These are phyloP conservation scores for Colletotrichum sp. DNA, from an alignment of 2,329 filamentous ascomycete genomes.

Conservation along the genomic window DNA sequence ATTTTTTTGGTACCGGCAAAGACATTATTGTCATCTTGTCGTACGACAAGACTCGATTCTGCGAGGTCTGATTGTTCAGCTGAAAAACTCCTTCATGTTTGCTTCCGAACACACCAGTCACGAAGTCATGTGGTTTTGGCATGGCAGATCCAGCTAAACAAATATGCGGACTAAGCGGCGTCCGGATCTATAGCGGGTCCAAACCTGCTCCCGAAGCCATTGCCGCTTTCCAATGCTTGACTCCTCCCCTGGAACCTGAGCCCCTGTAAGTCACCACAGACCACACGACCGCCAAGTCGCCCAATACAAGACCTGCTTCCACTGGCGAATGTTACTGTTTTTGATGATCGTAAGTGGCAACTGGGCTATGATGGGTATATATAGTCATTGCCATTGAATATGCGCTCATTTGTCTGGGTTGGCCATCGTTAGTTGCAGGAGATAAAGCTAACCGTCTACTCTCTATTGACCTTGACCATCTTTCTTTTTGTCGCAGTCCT, in stretches of 20 bases:
- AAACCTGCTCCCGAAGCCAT: not conserved
- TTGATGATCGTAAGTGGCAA: not conserved
- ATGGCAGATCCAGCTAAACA: not conserved
- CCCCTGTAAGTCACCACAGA: not conserved
- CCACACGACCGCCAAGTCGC: not conserved
- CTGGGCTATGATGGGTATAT: not conserved
- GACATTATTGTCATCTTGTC: not conserved
- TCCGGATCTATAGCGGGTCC: not conserved
- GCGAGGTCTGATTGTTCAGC: not conserved
- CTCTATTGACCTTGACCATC: accelerated
- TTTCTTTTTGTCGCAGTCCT: not conserved
- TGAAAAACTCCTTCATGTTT: accelerated
- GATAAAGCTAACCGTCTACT: not conserved
- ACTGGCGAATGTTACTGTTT: not conserved
- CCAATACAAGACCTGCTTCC: accelerated
- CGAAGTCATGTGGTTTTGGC: too few relatives aligned
- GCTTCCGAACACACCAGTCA: not conserved
- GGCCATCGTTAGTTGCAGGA: accelerated
- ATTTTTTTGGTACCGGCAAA: too few relatives aligned
- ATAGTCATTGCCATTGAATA: not conserved
- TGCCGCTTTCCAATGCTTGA: not conserved
- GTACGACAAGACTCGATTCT: not conserved
- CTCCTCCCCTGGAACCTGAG: not conserved
- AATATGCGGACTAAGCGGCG: not conserved
- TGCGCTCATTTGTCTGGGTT: not conserved